Evolutionary conservation across 2,329 filamentous ascomycete genomes (phyloP).

Genomic region (Penicillium sp.): DNA sequence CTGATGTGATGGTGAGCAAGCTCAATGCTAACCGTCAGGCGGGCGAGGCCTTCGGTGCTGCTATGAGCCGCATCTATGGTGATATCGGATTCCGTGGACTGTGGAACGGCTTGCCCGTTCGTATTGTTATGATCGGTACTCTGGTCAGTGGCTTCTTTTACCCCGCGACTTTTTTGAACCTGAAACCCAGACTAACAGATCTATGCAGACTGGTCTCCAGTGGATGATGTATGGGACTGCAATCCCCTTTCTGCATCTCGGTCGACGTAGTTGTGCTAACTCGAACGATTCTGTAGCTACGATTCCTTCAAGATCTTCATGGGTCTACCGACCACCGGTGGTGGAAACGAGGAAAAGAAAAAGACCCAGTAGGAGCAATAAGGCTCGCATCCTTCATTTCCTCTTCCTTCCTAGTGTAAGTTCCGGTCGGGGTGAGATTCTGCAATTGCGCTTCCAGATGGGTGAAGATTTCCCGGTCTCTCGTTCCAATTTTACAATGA

Average conservation of each 20-base stretch:
- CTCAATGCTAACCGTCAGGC: constrained; percentile 74
- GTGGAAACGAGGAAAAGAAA: constrained; percentile 50
- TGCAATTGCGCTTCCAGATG: background rate
- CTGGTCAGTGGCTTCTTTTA: constrained; percentile 40
- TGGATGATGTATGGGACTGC: constrained; percentile 83
- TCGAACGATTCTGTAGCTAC: constrained; percentile 32
- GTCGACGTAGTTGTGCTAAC: constrained; percentile 23
- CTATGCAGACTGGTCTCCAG: constrained; percentile 68
- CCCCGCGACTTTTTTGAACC: background rate
- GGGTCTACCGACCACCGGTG: constrained; percentile 80
- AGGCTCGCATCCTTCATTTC: background rate
- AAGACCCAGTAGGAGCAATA: constrained; percentile 11
- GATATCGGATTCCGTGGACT: constrained; percentile 85
- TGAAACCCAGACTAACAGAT: constrained; percentile 18
- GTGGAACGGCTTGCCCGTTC: constrained; percentile 84
- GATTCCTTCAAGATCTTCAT: constrained; percentile 90
- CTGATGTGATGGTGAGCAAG: constrained; percentile 90
- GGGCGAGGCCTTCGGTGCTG: constrained; percentile 74
- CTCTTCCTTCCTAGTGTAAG: too few relatives aligned
- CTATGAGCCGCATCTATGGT: constrained; percentile 75
- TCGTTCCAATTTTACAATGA: too few relatives aligned
- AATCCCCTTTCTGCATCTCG: background rate
- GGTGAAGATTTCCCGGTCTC: too few relatives aligned
- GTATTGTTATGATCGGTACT: constrained; percentile 86
- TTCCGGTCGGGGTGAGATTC: too few relatives aligned